These are phyloP conservation scores for Phycomyces nitens DNA, from an alignment of 192 early-diverging fungal species.

Conservation along the genomic window DNA sequence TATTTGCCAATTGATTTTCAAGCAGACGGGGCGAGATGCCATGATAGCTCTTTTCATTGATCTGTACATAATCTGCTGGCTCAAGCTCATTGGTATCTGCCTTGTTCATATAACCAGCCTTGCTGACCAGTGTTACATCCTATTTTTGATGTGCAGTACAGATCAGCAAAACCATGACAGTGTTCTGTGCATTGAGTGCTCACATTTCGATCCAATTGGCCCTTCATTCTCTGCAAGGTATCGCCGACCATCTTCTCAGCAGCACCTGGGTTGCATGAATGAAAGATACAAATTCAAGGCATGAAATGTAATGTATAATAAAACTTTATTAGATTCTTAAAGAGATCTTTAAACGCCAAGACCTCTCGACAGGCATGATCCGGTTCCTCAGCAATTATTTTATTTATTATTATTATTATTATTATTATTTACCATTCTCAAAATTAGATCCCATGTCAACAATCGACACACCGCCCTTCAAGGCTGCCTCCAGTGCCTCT, in stretches of 20 bases:
- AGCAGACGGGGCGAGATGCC: constrained; percentile 61
- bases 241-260: constrained; percentile 60
- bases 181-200: too few relatives aligned
- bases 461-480: constrained; percentile 62
- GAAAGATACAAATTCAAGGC: neutral
- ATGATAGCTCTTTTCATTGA: constrained; percentile 52
- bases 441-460: constrained; percentile 75
- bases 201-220: neutral
- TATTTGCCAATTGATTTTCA: constrained; percentile 49
- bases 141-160: too few relatives aligned
- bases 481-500: constrained; percentile 50
- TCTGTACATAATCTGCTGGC: constrained; percentile 38
- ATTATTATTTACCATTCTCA: constrained; percentile 49
- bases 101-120: constrained; percentile 47
- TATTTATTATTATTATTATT: too few relatives aligned
- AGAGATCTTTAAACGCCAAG: too few relatives aligned
- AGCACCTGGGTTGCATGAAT: constrained; percentile 31
- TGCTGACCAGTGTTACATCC: constrained; percentile 44
- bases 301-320: too few relatives aligned
- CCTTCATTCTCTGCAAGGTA: constrained; percentile 30
- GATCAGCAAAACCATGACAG: neutral
- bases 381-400: too few relatives aligned
- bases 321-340: too few relatives aligned
- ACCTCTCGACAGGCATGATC: too few relatives aligned
- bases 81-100: constrained; percentile 4